Base-by-base conservation (phyloP, 169 alveolate species). In the Neospora caninum region DNA sequence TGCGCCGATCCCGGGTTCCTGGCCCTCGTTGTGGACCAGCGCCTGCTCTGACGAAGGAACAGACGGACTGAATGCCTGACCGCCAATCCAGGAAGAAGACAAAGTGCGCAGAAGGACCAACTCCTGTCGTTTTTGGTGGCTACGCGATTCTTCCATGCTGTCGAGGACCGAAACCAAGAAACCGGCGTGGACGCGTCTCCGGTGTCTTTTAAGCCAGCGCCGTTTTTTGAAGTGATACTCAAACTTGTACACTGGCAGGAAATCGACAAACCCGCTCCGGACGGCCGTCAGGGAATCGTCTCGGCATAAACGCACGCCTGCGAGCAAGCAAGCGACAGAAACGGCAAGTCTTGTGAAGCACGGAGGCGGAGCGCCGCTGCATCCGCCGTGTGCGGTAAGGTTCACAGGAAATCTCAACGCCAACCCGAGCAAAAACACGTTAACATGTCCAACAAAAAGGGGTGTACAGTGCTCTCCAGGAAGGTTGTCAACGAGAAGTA, bases 211-310 rank as follows among this genome's bases (percentile, higher is more conserved):
- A 0, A 82, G 89, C 89, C 89, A 82, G 2, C 67, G 53, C 38
- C 67, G 89, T 27, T 82, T 82, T 49, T 25, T 82, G 64, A 42
- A 82, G 89, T 82, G 89, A 82, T 29, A 39, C 41, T 82, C 89
- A 42, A 41, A 82, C 36, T 82, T 82, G 89, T 82, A 82, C 36
- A 82, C 89, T 0, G 89, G 89, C n/a, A 29, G 31, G 64, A 82
- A 82, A 67, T 82, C 89, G 67, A 82, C 89, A 31, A 13, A 82
- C 43, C 89, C 89, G 67, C 89, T 82, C 20, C 89, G 89, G 18
- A 82, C 38, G 31, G 89, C 89, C 39, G 89, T 42, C 67, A 82
- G 64, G 38, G 89, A 82, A 25, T 82, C 69, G 25, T 82, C 89
- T 6, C 89, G 53, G 38, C 89, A 82, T 38, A 82, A 49, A 22